A percentile compares a stretch with the other conserved stretches of the same genome.
phyloP scores from a whole-genome alignment of 2,329 filamentous ascomycete species.

The Teratosphaeria zuluensis region DNA sequence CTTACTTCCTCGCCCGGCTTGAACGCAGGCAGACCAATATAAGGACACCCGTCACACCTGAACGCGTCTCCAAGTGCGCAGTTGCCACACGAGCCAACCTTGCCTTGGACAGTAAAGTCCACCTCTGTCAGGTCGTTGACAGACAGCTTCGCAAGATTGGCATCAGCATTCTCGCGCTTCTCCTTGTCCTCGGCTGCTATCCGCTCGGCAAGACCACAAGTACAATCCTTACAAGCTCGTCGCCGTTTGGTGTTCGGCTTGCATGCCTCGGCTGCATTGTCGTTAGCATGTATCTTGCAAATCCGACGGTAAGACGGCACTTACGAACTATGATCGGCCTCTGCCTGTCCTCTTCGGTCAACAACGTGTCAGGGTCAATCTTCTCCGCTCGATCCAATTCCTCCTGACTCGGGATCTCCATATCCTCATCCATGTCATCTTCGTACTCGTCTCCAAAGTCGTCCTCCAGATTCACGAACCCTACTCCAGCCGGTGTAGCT shows the following conservation, averaged over 20 bases:
- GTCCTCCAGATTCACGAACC: conserved; percentile 56
- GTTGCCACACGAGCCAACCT: conserved; percentile 89
- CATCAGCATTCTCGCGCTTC: conserved; percentile 56
- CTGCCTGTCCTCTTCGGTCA: conserved; percentile 76
- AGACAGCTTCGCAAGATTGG: conserved; percentile 47
- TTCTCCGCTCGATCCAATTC: conserved; percentile 59
- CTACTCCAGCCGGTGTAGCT: conserved; percentile 48
- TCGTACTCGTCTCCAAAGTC: conserved; percentile 42
- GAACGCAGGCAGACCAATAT: conserved; percentile 87
- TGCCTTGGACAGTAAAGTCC: conserved; percentile 96
- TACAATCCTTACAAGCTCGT: conserved; percentile 95
- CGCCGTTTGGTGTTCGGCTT: conserved; percentile 82
- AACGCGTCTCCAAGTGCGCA: conserved; percentile 85
- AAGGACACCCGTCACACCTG: conserved; percentile 59
- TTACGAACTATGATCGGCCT: conserved; percentile 69
- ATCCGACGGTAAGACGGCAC: conserved; percentile 3
- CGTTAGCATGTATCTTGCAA: not conserved
- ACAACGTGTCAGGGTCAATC: conserved; percentile 80
- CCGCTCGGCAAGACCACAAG: conserved; percentile 79
- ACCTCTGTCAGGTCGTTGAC: conserved; percentile 76
- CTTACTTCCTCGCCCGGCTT: conserved; percentile 93
- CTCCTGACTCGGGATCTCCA: conserved; percentile 26
- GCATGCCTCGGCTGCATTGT: conserved; percentile 63
- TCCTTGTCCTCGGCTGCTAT: conserved; percentile 75
- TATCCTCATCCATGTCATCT: conserved; percentile 26